A percentile compares a stretch with the other conserved stretches of the same genome.
phyloP scores from a whole-genome alignment of 2,329 filamentous ascomycete species.

The Clonostachys chloroleuca region DNA sequence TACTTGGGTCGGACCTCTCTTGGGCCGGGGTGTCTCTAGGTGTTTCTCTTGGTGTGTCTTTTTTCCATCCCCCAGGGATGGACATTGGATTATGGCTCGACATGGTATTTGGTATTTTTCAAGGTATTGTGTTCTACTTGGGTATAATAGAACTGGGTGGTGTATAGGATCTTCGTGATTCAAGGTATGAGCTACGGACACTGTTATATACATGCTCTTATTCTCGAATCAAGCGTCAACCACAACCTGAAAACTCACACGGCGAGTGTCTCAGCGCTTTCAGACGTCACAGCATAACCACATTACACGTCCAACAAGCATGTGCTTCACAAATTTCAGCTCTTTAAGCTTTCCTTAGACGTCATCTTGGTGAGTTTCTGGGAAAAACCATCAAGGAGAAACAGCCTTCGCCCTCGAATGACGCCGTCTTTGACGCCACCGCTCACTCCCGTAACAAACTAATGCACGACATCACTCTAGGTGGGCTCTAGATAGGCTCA shows the following conservation, averaged over 20 bases:
- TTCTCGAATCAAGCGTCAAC: not conserved
- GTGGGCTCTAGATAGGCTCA: no score
- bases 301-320: no score
- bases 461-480: no score
- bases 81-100: constrained; percentile 15
- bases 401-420: not conserved
- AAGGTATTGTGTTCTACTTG: not conserved
- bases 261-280: no score
- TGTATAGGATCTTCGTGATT: not conserved
- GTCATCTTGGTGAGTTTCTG: no score
- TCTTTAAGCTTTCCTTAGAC: no score
- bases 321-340: no score
- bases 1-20: constrained; percentile 21
- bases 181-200: not conserved
- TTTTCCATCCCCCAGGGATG: constrained; percentile 18
- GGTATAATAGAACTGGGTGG: not conserved
- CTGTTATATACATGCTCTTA: not conserved
- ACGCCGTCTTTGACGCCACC: no score
- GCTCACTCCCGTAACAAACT: no score
- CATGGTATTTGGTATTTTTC: constrained; percentile 6
- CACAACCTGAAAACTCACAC: no score
- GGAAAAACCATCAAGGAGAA: no score
- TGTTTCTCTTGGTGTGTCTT: constrained; percentile 12
- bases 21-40: constrained; percentile 14
- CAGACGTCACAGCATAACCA: no score